Evolutionary conservation across 331 rosid species (phyloP).

Genomic region (Malus hybrid): DNA sequence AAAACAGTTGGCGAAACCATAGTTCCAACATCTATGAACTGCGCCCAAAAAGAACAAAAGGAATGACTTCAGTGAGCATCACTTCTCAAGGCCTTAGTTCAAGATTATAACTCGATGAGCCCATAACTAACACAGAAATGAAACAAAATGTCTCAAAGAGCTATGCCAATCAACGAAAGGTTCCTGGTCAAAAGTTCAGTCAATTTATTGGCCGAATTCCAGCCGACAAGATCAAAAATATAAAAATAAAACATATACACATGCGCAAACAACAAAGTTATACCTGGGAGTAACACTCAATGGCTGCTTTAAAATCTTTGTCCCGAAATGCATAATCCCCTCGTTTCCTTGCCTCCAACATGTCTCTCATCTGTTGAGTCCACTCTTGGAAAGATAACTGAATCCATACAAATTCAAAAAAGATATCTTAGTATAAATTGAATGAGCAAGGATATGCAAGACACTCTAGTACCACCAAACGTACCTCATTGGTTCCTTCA

Average conservation of each 20-base stretch:
- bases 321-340: constrained; percentile 93
- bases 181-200: neutral
- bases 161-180: neutral
- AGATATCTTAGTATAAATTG: constrained; percentile 17
- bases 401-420: constrained; percentile 27
- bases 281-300: constrained; percentile 95
- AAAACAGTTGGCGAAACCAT: constrained; percentile 95
- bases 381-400: constrained; percentile 99
- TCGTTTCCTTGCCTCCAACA: constrained; percentile 92
- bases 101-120: neutral
- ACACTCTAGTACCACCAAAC: constrained; percentile 3
- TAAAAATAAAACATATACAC: too few species aligned
- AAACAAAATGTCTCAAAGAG: neutral
- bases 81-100: neutral
- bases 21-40: constrained; percentile 89
- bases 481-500: constrained; percentile 93
- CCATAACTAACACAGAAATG: neutral
- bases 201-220: neutral
- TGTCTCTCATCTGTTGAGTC: constrained; percentile 98
- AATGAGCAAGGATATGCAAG: constrained; percentile 11
- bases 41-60: constrained; percentile 16
- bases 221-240: neutral
- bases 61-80: neutral
- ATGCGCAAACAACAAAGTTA: constrained; percentile 1
- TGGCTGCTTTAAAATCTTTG: constrained; percentile 79